Percentiles rank a stretch among this genome's conserved stretches.
Conservation (phyloP, 2,329 filamentous ascomycete species). For the Magnaporthiopsis poae region DNA sequence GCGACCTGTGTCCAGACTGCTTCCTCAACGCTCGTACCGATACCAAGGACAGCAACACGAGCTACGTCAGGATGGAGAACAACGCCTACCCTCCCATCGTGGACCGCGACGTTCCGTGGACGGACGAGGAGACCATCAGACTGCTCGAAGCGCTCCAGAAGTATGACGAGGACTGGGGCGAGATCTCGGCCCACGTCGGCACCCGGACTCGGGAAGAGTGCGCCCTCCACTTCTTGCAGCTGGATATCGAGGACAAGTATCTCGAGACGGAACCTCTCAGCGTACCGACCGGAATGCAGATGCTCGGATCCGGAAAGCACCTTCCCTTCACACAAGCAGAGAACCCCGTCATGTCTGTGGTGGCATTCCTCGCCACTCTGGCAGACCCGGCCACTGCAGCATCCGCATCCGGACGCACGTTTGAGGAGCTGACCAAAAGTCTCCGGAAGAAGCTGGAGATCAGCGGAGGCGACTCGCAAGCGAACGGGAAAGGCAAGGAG, state of each 20-base stretch:
- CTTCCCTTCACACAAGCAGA: conserved; percentile 86
- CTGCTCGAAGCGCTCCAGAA: conserved; percentile 84
- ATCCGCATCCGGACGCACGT: conserved; percentile 77
- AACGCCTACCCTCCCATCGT: conserved; percentile 67
- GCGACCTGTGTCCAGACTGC: conserved; percentile 85
- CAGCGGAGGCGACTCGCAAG: conserved; percentile 23
- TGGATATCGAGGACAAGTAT: conserved; percentile 97
- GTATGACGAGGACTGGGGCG: conserved; percentile 92
- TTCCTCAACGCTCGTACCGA: conserved; percentile 78
- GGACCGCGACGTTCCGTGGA: conserved; percentile 82
- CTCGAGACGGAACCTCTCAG: conserved; percentile 63
- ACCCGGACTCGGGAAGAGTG: conserved; percentile 91
- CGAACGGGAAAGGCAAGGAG: conserved; percentile 49
- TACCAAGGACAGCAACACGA: conserved; percentile 62
- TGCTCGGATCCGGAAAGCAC: conserved; percentile 66
- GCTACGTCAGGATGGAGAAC: conserved; percentile 85
- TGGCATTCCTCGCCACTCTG: conserved; percentile 84
- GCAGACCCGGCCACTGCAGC: conserved; percentile 85
- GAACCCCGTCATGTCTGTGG: conserved; percentile 92
- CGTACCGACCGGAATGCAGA: conserved; percentile 47
- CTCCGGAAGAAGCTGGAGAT: conserved; percentile 69
- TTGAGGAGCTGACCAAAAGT: conserved; percentile 72
- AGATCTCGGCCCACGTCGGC: conserved; percentile 83
- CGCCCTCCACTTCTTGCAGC: conserved; percentile 87
- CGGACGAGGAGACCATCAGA: conserved; percentile 77